Percentiles rank a stretch among this genome's conserved stretches.
Conservation (phyloP, 2,329 filamentous ascomycete genomes). For the Fusarium sp. region DNA sequence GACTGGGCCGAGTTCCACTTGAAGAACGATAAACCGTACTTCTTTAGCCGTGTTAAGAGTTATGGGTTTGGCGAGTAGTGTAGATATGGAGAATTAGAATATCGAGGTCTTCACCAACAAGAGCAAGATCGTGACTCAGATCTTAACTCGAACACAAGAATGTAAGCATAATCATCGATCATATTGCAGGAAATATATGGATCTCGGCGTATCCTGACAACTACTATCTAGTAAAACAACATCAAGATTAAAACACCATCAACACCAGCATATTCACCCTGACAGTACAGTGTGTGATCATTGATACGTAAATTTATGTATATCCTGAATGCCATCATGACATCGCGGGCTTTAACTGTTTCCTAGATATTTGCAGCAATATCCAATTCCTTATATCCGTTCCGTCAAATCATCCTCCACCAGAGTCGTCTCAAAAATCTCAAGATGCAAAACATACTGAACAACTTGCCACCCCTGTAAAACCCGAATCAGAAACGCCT, state of each 20-base stretch:
- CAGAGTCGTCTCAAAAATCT: not conserved
- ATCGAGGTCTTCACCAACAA: not conserved
- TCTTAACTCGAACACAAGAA: not conserved
- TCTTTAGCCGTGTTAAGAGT: slow-evolving; percentile 75
- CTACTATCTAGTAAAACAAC: not conserved
- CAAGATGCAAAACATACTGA: slow-evolving; percentile 15
- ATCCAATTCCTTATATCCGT: slow-evolving; percentile 7
- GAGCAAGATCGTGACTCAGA: not conserved
- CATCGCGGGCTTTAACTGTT: slow-evolving; percentile 10
- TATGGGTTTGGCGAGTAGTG: slow-evolving; percentile 63
- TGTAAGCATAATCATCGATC: not conserved
- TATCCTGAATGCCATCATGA: slow-evolving; percentile 12
- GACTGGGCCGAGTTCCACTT: slow-evolving; percentile 86
- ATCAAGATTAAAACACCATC: too few relatives aligned
- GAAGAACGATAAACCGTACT: slow-evolving; percentile 73
- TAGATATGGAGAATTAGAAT: not conserved
- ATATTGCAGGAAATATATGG: not conserved
- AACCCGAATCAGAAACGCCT: slow-evolving; percentile 35
- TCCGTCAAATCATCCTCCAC: slow-evolving; percentile 7
- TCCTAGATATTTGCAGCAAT: slow-evolving; percentile 15
- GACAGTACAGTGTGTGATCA: not conserved
- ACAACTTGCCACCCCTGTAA: not conserved
- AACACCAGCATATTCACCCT: not conserved
- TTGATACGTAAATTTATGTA: slow-evolving; percentile 23
- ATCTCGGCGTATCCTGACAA: too few relatives aligned